Evolutionary conservation across 768 basidiomycete species (phyloP), one percentile per base, ranked within the genome.

Genomic region (Tephrocybe sp.): DNA sequence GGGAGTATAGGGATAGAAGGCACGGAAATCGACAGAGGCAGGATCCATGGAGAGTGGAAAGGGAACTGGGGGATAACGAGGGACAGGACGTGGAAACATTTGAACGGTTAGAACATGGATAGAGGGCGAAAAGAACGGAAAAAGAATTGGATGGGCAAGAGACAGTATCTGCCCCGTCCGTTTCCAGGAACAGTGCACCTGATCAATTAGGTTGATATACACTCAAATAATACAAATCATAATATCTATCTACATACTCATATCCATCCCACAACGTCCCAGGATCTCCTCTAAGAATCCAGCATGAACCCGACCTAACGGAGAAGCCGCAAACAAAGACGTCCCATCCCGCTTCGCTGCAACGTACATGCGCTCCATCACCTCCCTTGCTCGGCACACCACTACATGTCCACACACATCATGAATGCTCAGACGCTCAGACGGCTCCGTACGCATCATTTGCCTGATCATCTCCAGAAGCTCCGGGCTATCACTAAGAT

Each of bases 1-100:
- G 49, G 90, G 90, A 44, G 85, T 83, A 70, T 89, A 92, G n/a
- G 88, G 85, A 58, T 86, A 90, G 73, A 92, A 91, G 34, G 87
- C 84, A 61, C 86, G 83, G 64, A 88, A 86, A 77, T 89, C 87
- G 67, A 86, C 83, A 42, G 80, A 70, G 57, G 80, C 71, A 58
- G 86, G 83, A 73, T 89, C 87, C 65, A 79, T 80, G 56, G 57
- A 56, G 37, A 53, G 54, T 47, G 55, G 58, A 46, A 59, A 59
- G 59, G 68, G 65, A 67, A 66, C 66, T 69, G 69, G 65, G 22
- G 32, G 27, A 19, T 52, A 51, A 45, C 47, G 49, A 51, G 54
- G 39, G 47, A 39, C 52, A 58, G 57, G 51, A 49, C 51, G 60
- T 59, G 59, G 61, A 61, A 65, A 57, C 67, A 66, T 62, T 28